Percentiles rank a stretch among this genome's conserved stretches.
Conservation (phyloP, 345 rosid genomes). For the Hevea brasiliensis region DNA sequence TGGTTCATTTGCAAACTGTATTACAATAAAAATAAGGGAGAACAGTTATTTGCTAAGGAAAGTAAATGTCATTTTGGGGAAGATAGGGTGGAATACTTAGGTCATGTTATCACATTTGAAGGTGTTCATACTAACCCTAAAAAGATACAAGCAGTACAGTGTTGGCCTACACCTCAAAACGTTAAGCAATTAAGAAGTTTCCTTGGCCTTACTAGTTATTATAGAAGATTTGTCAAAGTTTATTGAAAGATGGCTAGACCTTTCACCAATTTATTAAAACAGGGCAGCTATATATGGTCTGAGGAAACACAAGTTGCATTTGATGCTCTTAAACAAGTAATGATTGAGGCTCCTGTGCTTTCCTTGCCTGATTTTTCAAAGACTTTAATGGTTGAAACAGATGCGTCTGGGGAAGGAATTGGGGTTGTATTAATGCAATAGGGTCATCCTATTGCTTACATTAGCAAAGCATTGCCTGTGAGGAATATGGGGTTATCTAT, state of each 20-base stretch:
- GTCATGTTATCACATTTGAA: not conserved
- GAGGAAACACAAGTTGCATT: not conserved
- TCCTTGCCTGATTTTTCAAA: not conserved
- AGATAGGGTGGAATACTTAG: not conserved
- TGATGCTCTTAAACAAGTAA: not conserved
- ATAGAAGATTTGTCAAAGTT: not conserved
- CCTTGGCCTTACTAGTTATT: not conserved
- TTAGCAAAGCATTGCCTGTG: not conserved
- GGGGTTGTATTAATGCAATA: no score
- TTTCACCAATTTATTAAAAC: fast-evolving
- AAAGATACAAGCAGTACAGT: not conserved
- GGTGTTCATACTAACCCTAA: no score
- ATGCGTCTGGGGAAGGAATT: not conserved
- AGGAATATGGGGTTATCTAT: not conserved
- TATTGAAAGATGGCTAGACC: not conserved
- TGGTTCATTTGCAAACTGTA: not conserved
- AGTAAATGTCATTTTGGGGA: not conserved
- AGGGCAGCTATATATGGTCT: not conserved
- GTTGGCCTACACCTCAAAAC: not conserved
- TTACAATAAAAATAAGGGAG: no score
- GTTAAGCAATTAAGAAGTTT: not conserved
- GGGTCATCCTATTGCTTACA: not conserved
- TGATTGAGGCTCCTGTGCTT: not conserved
- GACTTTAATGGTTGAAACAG: not conserved
- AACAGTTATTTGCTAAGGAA: not conserved